Conservation (phyloP, 2,329 filamentous ascomycete genomes). For the Parascedosporium putredinis region DNA sequence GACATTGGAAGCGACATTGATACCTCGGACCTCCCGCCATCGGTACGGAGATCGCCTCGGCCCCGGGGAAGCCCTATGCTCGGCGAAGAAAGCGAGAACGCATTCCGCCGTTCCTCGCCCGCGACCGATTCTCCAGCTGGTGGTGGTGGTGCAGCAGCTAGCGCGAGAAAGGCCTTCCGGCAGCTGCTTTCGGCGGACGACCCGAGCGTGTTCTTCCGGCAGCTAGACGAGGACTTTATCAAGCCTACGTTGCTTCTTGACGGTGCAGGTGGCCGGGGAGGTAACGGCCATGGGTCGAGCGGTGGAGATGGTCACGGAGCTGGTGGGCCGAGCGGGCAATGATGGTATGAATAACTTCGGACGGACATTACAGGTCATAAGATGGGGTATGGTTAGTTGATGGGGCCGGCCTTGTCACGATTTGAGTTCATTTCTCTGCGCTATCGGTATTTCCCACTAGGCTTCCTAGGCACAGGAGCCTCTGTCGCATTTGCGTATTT, state of each 20-base stretch:
- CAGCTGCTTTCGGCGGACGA: slow-evolving; percentile 80
- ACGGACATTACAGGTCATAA: too few species aligned
- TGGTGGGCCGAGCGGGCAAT: slow-evolving; percentile 2
- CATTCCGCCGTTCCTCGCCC: neutral
- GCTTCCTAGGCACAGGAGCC: too few species aligned
- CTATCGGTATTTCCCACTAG: too few species aligned
- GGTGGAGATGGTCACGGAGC: slow-evolving; percentile 1
- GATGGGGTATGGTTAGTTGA: too few species aligned
- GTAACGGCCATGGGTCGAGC: slow-evolving; percentile 16
- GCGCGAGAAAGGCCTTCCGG: slow-evolving; percentile 64
- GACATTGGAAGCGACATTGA: slow-evolving; percentile 56
- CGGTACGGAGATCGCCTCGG: slow-evolving; percentile 36
- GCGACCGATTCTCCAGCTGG: neutral
- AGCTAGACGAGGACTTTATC: slow-evolving; percentile 91
- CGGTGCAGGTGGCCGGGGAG: slow-evolving; percentile 34
- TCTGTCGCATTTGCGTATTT: too few species aligned
- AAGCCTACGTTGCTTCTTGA: slow-evolving; percentile 85
- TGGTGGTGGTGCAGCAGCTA: slow-evolving; percentile 19
- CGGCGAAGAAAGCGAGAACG: slow-evolving; percentile 8
- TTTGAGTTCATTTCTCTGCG: too few species aligned
- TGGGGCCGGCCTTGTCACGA: too few species aligned
- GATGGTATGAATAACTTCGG: too few species aligned
- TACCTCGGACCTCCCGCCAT: slow-evolving; percentile 55
- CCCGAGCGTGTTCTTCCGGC: slow-evolving; percentile 78
- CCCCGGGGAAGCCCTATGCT: slow-evolving; percentile 13